phyloP scores from a whole-genome alignment of 495 filamentous ascomycete species.

The Chaetomidium leptoderma region DNA sequence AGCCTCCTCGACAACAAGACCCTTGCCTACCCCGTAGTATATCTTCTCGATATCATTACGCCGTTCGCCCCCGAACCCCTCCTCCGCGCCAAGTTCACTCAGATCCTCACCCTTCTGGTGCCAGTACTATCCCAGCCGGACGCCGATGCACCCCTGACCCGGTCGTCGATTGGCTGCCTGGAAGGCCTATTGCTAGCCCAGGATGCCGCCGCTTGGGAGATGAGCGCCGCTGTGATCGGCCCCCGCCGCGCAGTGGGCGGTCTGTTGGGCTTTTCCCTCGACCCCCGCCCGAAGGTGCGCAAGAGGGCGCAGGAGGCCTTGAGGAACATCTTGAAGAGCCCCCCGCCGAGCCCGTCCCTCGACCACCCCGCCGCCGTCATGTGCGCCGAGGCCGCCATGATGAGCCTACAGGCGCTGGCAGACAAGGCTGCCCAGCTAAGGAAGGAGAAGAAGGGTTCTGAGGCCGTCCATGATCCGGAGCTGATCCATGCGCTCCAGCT shows the following conservation, averaged over 20 bases:
- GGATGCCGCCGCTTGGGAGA: conserved; percentile 80
- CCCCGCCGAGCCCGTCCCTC: conserved; percentile 81
- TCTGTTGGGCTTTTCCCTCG: conserved; percentile 75
- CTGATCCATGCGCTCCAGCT: conserved; percentile 89
- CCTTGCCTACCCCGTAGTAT: conserved; percentile 81
- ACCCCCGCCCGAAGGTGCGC: conserved; percentile 89
- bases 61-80: conserved; percentile 77
- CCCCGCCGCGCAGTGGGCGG: conserved; percentile 86
- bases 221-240: conserved; percentile 75
- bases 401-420: conserved; percentile 66
- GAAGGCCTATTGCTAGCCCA: conserved; percentile 85
- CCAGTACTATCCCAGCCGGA: conserved; percentile 74
- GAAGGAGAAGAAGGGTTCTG: conserved; percentile 62
- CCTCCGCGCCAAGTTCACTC: conserved; percentile 85
- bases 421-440: conserved; percentile 54
- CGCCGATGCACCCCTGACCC: conserved; percentile 80
- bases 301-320: conserved; percentile 92
- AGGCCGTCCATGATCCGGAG: conserved; percentile 64
- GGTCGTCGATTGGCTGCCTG: conserved; percentile 86
- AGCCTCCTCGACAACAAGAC: conserved; percentile 86
- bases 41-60: conserved; percentile 88
- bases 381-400: conserved; percentile 85
- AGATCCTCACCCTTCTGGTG: conserved; percentile 82
- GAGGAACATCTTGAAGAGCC: conserved; percentile 70
- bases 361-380: conserved; percentile 94